phyloP scores from a whole-genome alignment of 2,329 filamentous ascomycete genomes.

The Trichocomaceae sp. region DNA sequence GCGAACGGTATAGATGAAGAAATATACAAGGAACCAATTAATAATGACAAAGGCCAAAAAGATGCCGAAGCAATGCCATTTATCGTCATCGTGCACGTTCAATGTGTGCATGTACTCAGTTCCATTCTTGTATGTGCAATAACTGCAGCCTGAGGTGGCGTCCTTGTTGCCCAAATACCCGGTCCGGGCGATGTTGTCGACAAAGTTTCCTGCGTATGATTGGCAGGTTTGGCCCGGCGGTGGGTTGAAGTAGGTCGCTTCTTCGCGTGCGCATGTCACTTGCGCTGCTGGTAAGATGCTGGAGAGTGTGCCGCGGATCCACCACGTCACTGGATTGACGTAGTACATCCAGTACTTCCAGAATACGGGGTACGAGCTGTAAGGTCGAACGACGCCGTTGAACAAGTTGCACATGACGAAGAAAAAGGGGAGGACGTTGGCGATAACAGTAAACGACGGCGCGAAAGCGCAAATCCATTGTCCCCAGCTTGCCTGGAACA shows the following conservation, averaged over 20 bases:
- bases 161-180: constrained; percentile 61
- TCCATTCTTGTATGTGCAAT: constrained; percentile 62
- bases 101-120: constrained; percentile 59
- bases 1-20: constrained; percentile 69
- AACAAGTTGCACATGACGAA: constrained; percentile 71
- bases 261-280: constrained; percentile 48
- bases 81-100: constrained; percentile 52
- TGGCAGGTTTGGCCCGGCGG: constrained; percentile 59
- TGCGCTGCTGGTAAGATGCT: constrained; percentile 49
- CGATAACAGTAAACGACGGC: constrained; percentile 70
- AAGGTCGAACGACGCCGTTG: constrained; percentile 70
- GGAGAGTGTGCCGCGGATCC: constrained; percentile 63
- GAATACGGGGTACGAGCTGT: constrained; percentile 58
- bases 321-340: constrained; percentile 63
- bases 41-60: constrained; percentile 64
- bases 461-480: constrained; percentile 82
- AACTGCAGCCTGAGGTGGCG: constrained; percentile 56
- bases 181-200: constrained; percentile 35
- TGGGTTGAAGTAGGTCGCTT: constrained; percentile 60
- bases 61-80: constrained; percentile 68
- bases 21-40: constrained; percentile 67
- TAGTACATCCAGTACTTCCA: constrained; percentile 69
- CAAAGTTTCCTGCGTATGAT: constrained; percentile 51
- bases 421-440: constrained; percentile 71
- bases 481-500: constrained; percentile 70